These are phyloP conservation scores for Boletus pseudo-olivaceus DNA, from an alignment of 768 basidiomycete genomes.

Conservation along the genomic window DNA sequence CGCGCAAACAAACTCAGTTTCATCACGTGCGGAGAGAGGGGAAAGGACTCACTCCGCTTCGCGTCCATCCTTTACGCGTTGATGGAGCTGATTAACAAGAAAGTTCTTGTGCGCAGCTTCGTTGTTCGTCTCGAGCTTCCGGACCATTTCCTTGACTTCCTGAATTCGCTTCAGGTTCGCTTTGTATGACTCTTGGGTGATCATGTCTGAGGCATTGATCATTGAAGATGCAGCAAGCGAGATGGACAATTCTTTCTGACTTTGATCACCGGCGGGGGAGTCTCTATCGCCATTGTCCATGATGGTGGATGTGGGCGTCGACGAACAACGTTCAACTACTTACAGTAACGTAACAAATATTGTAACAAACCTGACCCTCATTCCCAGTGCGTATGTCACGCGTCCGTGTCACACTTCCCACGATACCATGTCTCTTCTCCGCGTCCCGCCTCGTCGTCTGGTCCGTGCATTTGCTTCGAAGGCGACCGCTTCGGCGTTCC, in stretches of 20 bases:
- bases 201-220: constrained; percentile 21
- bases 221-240: constrained; percentile 23
- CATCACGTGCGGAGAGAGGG: not conserved
- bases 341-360: too few species aligned
- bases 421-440: constrained; percentile 11
- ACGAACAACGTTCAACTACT: not conserved
- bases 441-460: constrained; percentile 5
- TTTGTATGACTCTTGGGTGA: constrained; percentile 21
- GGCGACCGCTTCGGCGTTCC: constrained; percentile 51
- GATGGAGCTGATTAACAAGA: constrained; percentile 32
- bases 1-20: not conserved
- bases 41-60: constrained; percentile 40
- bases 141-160: constrained; percentile 29
- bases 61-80: constrained; percentile 40
- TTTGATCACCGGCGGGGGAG: constrained; percentile 5
- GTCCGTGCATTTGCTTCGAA: constrained; percentile 48
- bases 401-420: constrained; percentile 19
- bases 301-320: not conserved
- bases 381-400: constrained; percentile 11
- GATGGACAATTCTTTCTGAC: constrained; percentile 10
- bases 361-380: not conserved
- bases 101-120: constrained; percentile 39
- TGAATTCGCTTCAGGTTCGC: constrained; percentile 25
- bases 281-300: constrained; percentile 16
- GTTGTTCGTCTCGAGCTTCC: constrained; percentile 36